Conservation (phyloP, 768 basidiomycete genomes). For the Cytidiella melzeri region DNA sequence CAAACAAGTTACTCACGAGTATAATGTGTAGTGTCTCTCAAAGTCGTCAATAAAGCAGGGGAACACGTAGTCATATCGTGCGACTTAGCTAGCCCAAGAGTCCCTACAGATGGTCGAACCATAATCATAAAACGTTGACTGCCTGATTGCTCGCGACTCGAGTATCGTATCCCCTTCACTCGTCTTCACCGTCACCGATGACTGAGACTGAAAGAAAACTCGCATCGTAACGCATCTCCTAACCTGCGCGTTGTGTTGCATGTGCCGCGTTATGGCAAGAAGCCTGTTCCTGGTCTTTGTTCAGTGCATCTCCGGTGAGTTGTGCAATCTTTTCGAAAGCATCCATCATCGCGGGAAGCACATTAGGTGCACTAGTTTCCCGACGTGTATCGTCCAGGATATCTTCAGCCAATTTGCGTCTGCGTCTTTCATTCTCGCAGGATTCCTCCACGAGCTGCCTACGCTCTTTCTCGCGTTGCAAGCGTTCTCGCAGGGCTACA, state of each 20-base stretch:
- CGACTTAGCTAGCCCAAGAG: too few relatives aligned
- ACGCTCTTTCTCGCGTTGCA: conserved; percentile 14
- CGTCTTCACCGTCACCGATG: neutral
- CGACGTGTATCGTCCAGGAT: conserved; percentile 21
- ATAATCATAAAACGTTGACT: too few relatives aligned
- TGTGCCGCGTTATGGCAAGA: too few relatives aligned
- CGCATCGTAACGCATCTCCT: too few relatives aligned
- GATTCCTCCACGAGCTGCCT: conserved; percentile 19
- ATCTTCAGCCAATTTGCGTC: conserved; percentile 18
- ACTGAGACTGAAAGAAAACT: neutral
- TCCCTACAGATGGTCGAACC: too few relatives aligned
- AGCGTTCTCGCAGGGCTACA: conserved; percentile 17
- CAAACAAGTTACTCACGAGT: too few relatives aligned
- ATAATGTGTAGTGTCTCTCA: too few relatives aligned
- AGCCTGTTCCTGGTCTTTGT: neutral
- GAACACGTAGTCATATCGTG: too few relatives aligned
- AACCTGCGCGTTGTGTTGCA: too few relatives aligned
- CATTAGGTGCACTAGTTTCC: conserved; percentile 23
- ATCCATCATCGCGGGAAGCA: conserved; percentile 28
- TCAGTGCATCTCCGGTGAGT: conserved; percentile 20
- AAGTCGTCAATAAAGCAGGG: too few relatives aligned
- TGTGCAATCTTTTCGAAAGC: conserved; percentile 25
- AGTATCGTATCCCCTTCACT: neutral
- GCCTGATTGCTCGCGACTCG: too few relatives aligned
- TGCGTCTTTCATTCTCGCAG: conserved; percentile 20